Percentiles rank a stretch among this genome's conserved stretches.
These are phyloP conservation scores for Cichorium intybus DNA, from an alignment of 140 eudicot genomes.

Conservation along the genomic window DNA sequence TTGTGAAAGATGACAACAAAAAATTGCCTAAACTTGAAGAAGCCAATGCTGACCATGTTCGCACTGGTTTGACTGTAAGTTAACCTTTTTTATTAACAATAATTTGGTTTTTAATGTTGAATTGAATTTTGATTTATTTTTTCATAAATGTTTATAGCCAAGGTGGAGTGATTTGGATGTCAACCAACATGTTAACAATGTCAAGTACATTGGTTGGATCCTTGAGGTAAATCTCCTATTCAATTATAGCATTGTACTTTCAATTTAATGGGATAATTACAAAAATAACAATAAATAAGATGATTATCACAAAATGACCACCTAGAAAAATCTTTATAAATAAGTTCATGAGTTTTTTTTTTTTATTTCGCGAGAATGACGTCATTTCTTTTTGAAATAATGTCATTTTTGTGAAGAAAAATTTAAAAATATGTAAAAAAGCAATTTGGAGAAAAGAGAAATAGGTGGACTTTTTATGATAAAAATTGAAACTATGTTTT, in stretches of 20 bases:
- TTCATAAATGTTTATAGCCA: slow-evolving; percentile 54
- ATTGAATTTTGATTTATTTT: not conserved
- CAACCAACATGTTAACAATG: slow-evolving; percentile 94
- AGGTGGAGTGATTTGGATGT: slow-evolving; percentile 92
- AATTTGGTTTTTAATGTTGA: not conserved
- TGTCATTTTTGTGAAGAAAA: no score
- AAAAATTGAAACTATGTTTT: no score
- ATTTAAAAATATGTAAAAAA: no score
- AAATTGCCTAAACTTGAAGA: slow-evolving; percentile 80
- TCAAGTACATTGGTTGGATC: slow-evolving; percentile 89
- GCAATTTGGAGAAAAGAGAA: no score
- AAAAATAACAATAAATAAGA: not conserved
- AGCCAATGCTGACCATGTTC: slow-evolving; percentile 56
- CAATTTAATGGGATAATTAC: not conserved
- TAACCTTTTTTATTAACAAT: not conserved
- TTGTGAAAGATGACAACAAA: slow-evolving; percentile 59
- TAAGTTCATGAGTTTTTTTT: no score
- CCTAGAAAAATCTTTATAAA: no score
- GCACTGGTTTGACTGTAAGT: slow-evolving; percentile 71
- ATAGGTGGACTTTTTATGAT: no score
- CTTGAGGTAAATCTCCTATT: slow-evolving; percentile 46
- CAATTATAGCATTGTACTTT: not conserved
- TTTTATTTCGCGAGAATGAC: no score
- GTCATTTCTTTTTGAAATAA: no score
- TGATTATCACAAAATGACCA: not conserved